These are phyloP conservation scores for Ascochyta rabiei DNA, from an alignment of 2,329 filamentous ascomycete species.

Conservation along the genomic window DNA sequence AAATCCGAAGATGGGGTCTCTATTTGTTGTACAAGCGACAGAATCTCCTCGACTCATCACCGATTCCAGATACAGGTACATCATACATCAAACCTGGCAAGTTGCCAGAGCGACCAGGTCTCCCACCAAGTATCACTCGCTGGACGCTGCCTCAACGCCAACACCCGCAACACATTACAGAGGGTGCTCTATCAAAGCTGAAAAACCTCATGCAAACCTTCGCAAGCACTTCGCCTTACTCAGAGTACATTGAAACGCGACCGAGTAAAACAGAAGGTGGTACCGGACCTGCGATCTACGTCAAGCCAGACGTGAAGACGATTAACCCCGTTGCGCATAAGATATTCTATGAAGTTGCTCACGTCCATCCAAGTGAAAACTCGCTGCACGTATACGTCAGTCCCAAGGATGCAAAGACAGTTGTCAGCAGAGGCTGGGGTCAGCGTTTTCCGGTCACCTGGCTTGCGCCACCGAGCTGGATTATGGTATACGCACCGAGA, in stretches of 20 bases:
- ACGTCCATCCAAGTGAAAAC: slow-evolving; percentile 77
- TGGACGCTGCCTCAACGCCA: slow-evolving; percentile 44
- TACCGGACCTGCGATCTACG: slow-evolving; percentile 41
- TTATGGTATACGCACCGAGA: slow-evolving; percentile 80
- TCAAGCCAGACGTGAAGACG: slow-evolving; percentile 29
- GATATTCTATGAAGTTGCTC: slow-evolving; percentile 50
- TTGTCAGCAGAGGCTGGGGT: slow-evolving; percentile 79
- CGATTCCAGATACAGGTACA: slow-evolving; percentile 30
- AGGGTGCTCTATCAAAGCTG: slow-evolving; percentile 22
- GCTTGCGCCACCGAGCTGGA: slow-evolving; percentile 40
- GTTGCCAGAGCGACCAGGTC: slow-evolving; percentile 27
- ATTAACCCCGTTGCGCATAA: slow-evolving; percentile 39
- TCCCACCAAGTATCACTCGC: slow-evolving; percentile 28
- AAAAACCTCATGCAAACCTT: slow-evolving; percentile 32
- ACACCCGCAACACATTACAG: slow-evolving; percentile 27
- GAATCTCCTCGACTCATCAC: slow-evolving; percentile 32
- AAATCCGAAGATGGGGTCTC: slow-evolving; percentile 38
- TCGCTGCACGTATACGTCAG: slow-evolving; percentile 81
- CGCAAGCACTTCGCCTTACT: slow-evolving; percentile 24
- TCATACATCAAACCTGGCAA: slow-evolving; percentile 32
- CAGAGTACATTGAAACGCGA: slow-evolving; percentile 25
- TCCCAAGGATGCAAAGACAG: slow-evolving; percentile 72
- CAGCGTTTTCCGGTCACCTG: slow-evolving; percentile 60
- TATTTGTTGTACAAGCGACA: slow-evolving; percentile 34
- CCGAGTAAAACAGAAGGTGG: slow-evolving; percentile 41